phyloP scores from a whole-genome alignment of 306 rosid genomes.

The Vicia sativa region DNA sequence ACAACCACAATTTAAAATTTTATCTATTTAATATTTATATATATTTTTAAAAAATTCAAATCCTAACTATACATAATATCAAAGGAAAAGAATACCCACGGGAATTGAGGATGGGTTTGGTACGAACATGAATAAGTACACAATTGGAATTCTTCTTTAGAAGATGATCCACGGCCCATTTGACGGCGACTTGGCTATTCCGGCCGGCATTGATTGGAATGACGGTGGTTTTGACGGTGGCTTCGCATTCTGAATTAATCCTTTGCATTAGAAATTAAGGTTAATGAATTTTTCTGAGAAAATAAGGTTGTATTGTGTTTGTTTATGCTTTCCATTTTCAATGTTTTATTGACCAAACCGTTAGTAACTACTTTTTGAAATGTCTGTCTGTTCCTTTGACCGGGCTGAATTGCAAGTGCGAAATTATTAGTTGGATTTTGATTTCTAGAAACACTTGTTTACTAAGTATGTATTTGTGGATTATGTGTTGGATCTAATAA shows the following conservation, averaged over 20 bases:
- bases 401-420: neutral
- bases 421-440: neutral
- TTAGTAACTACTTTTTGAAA: conserved; percentile 7
- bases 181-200: conserved; percentile 64
- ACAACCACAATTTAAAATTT: neutral
- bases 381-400: neutral
- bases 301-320: neutral
- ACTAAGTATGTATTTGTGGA: neutral
- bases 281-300: neutral
- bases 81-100: conserved; percentile 73
- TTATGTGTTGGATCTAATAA: neutral
- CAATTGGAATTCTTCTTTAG: conserved; percentile 45
- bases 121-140: conserved; percentile 66
- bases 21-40: neutral
- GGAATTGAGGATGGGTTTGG: conserved; percentile 49
- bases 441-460: neutral
- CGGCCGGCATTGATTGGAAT: conserved; percentile 67
- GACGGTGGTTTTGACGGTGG: conserved; percentile 43
- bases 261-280: neutral
- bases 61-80: neutral
- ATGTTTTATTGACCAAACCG: neutral
- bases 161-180: conserved; percentile 84
- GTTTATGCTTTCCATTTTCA: neutral
- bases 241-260: neutral
- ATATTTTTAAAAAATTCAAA: neutral